A percentile compares a stretch with the other conserved stretches of the same genome.
Conservation (phyloP, 768 basidiomycete species). For the Terana coerulea region DNA sequence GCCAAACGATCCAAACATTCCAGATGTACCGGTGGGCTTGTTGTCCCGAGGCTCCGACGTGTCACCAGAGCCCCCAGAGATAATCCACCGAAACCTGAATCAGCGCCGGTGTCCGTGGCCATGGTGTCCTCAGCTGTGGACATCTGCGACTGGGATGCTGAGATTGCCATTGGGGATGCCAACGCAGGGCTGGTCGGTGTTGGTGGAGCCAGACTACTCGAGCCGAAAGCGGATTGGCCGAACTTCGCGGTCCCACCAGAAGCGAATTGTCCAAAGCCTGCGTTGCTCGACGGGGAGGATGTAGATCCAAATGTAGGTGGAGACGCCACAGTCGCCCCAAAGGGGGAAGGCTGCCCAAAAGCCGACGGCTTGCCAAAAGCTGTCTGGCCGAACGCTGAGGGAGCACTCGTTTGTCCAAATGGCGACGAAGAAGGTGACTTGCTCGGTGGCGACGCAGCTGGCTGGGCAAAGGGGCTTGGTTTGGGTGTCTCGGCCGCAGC, state of each 20-base stretch:
- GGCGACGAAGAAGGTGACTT: background rate
- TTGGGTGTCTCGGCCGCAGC: background rate
- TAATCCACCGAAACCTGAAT: constrained; percentile 22
- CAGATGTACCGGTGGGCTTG: constrained; percentile 15
- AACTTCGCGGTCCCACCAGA: constrained; percentile 18
- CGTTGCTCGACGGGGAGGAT: constrained; percentile 6
- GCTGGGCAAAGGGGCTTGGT: constrained; percentile 1
- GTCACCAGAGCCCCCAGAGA: constrained; percentile 19
- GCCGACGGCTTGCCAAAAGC: constrained; percentile 17
- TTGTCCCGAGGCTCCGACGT: constrained; percentile 2
- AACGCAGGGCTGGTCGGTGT: constrained; percentile 8
- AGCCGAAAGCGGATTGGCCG: constrained; percentile 19
- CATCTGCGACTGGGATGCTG: constrained; percentile 6
- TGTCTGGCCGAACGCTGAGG: constrained; percentile 12
- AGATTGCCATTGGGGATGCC: constrained; percentile 12
- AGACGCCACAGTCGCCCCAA: background rate
- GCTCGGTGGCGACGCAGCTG: too few species aligned
- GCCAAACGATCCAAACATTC: constrained; percentile 25
- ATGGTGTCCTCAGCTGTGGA: constrained; percentile 16
- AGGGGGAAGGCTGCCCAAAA: constrained; percentile 11
- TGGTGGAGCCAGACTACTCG: constrained; percentile 3
- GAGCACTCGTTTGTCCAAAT: background rate
- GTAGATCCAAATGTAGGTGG: constrained; percentile 10
- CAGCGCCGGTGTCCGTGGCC: constrained; percentile 18
- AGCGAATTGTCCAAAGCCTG: constrained; percentile 23